These are phyloP conservation scores for Meripilus lineatus DNA, from an alignment of 1,284 basidiomycete genomes.

Conservation along the genomic window DNA sequence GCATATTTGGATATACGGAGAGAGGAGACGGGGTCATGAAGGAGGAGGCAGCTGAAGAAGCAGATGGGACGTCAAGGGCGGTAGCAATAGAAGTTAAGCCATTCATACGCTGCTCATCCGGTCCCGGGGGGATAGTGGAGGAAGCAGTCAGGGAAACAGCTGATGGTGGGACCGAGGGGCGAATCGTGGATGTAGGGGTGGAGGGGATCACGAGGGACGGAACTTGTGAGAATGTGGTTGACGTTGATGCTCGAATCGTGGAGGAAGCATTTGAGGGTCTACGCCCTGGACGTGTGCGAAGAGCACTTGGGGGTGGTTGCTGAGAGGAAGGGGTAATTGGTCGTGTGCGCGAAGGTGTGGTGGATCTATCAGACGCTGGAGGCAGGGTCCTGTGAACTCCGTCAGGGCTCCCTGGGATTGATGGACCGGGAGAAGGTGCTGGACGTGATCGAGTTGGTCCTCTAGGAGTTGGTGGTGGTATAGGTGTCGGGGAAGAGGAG, in stretches of 20 bases:
- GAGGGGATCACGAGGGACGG: constrained; percentile 22
- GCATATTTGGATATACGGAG: constrained; percentile 18
- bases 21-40: constrained; percentile 20
- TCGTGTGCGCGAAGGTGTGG: constrained; percentile 18
- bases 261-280: constrained; percentile 33
- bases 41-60: constrained; percentile 20
- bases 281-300: constrained; percentile 32
- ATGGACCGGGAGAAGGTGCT: constrained; percentile 17
- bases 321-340: constrained; percentile 22
- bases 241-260: constrained; percentile 19
- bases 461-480: constrained; percentile 14
- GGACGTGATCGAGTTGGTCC: constrained; percentile 19
- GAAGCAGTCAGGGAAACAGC: background rate
- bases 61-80: constrained; percentile 24
- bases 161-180: background rate
- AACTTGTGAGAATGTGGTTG: constrained; percentile 18
- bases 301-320: constrained; percentile 20
- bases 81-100: constrained; percentile 16
- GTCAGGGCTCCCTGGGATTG: constrained; percentile 22
- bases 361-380: constrained; percentile 13
- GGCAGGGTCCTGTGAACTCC: constrained; percentile 14
- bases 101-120: constrained; percentile 14
- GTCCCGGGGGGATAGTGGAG: background rate
- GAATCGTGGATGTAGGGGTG: constrained; percentile 14
- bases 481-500: constrained; percentile 12